phyloP scores from a whole-genome alignment of 768 basidiomycete species.

The Suillus tomentosus region DNA sequence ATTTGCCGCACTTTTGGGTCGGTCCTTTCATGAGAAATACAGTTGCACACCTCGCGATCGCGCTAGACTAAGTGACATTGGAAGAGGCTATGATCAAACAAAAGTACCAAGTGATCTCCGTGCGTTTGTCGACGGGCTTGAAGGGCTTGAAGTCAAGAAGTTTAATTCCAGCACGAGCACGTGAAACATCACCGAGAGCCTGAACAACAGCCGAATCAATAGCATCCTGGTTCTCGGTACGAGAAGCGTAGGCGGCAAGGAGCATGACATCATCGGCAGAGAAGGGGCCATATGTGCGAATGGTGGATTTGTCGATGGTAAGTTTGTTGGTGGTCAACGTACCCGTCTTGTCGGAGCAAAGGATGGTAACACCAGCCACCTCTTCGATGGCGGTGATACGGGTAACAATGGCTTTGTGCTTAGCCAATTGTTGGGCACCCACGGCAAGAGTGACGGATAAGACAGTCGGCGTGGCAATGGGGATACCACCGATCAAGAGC shows the following conservation, averaged over 20 bases:
- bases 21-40: too few relatives aligned
- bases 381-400: slow-evolving; percentile 99
- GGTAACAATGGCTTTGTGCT: slow-evolving; percentile 99
- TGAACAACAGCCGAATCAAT: slow-evolving; percentile 88
- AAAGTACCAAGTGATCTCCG: slow-evolving; percentile 84
- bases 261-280: slow-evolving; percentile 89
- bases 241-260: slow-evolving; percentile 93
- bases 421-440: slow-evolving; percentile 97
- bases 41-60: too few relatives aligned
- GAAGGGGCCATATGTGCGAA: slow-evolving; percentile 89
- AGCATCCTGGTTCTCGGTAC: slow-evolving; percentile 98
- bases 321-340: slow-evolving; percentile 99
- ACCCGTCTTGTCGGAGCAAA: slow-evolving; percentile 99
- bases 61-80: too few relatives aligned
- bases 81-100: too few relatives aligned
- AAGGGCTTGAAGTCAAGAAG: slow-evolving; percentile 99
- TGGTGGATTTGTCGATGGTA: slow-evolving; percentile 94
- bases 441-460: slow-evolving; percentile 98
- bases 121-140: slow-evolving; percentile 99
- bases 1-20: too few relatives aligned
- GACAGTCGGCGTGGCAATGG: slow-evolving; percentile 99
- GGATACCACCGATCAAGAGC: slow-evolving; percentile 99
- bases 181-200: slow-evolving; percentile 68
- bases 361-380: slow-evolving; percentile 95
- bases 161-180: slow-evolving; percentile 91